A percentile compares a stretch with the other conserved stretches of the same genome.
Conservation (phyloP, 192 early-diverging fungal species). For the Rhizophagus sp. region DNA sequence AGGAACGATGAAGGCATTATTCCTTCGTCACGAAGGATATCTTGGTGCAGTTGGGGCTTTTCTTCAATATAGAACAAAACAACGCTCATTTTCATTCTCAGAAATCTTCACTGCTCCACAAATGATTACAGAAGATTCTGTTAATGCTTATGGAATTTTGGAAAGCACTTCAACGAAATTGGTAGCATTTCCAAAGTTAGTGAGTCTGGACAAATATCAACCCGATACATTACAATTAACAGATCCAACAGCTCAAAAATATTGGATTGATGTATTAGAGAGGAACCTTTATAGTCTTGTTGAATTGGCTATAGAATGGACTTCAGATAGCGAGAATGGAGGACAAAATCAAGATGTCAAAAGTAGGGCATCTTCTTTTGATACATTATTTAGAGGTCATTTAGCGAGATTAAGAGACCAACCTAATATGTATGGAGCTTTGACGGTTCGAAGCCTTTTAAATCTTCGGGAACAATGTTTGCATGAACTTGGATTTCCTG, state of each 20-base stretch:
- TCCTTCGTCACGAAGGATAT: slow-evolving; percentile 97
- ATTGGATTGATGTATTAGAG: slow-evolving; percentile 79
- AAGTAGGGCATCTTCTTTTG: slow-evolving; percentile 48
- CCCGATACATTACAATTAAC: slow-evolving; percentile 73
- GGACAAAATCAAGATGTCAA: neutral
- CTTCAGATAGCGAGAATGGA: neutral
- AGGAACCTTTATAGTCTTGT: slow-evolving; percentile 64
- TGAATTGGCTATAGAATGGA: slow-evolving; percentile 50
- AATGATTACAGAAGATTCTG: slow-evolving; percentile 52
- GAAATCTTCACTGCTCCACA: slow-evolving; percentile 79
- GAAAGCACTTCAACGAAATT: slow-evolving; percentile 58
- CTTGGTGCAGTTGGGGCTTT: slow-evolving; percentile 91
- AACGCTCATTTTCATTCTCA: slow-evolving; percentile 63
- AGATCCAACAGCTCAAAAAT: slow-evolving; percentile 55
- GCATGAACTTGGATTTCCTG: slow-evolving; percentile 77
- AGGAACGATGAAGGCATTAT: slow-evolving; percentile 90
- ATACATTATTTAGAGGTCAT: slow-evolving; percentile 68
- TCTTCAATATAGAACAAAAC: slow-evolving; percentile 35
- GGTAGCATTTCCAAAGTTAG: slow-evolving; percentile 63
- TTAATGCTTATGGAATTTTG: slow-evolving; percentile 66
- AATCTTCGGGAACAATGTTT: slow-evolving; percentile 81
- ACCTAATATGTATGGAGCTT: slow-evolving; percentile 71
- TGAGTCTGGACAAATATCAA: slow-evolving; percentile 49
- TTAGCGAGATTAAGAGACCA: slow-evolving; percentile 60
- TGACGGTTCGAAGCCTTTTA: slow-evolving; percentile 71